These are phyloP conservation scores for Fraxinus excelsior DNA, from an alignment of 257 asterid species.

Conservation along the genomic window DNA sequence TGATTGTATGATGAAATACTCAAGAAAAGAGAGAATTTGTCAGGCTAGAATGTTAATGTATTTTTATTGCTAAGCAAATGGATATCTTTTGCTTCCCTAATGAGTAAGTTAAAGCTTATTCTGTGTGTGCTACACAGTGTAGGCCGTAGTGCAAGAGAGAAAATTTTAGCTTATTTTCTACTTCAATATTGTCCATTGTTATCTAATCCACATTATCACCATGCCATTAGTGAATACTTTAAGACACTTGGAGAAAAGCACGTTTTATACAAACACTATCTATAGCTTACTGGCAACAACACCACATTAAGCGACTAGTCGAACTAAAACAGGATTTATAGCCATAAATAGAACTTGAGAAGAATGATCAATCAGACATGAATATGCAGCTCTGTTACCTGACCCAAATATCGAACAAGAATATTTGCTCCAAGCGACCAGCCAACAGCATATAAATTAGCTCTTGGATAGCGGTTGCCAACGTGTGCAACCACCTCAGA, in stretches of 20 bases:
- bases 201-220: not conserved
- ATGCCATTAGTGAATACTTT: not conserved
- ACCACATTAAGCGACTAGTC: not conserved
- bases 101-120: not conserved
- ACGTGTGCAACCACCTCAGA: conserved; percentile 79
- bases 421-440: conserved; percentile 99
- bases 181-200: not conserved
- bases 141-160: not conserved
- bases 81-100: not conserved
- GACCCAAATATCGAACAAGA: conserved; percentile 87
- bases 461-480: conserved; percentile 60
- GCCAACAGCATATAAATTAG: conserved; percentile 86
- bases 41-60: not conserved
- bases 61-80: not conserved
- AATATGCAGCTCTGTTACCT: conserved; percentile 43
- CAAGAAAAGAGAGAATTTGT: not conserved
- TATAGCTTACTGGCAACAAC: not conserved
- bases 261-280: not conserved
- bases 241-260: not conserved
- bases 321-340: conserved; percentile 8
- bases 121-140: not conserved
- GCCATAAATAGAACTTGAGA: conserved; percentile 2
- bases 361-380: conserved; percentile 1
- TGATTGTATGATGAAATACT: not conserved
- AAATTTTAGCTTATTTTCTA: too few relatives aligned